These are phyloP conservation scores for Endocarpon pusillum DNA, from an alignment of 495 filamentous ascomycete genomes.

Conservation along the genomic window DNA sequence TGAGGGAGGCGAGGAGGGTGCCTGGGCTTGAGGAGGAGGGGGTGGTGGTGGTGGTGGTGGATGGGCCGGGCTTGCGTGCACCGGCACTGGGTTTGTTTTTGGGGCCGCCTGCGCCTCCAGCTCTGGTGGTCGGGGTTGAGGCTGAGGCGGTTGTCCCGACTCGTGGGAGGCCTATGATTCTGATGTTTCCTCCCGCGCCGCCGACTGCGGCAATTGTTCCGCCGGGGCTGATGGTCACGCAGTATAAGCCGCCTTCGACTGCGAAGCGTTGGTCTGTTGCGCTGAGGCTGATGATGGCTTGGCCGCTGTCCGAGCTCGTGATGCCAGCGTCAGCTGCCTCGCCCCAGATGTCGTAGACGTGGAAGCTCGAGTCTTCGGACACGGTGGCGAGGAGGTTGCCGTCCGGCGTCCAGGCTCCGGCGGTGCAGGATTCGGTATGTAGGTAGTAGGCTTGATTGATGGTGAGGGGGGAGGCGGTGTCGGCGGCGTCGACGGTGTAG, in stretches of 20 bases:
- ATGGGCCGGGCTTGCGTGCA: conserved; percentile 19
- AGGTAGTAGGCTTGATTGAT: conserved; percentile 84
- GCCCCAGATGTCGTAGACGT: conserved; percentile 86
- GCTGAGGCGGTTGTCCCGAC: conserved; percentile 24
- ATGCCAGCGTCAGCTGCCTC: conserved; percentile 60
- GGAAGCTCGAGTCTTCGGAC: conserved; percentile 71
- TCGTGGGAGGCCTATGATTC: conserved; percentile 68
- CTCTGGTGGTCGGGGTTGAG: conserved; percentile 16
- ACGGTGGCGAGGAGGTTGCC: conserved; percentile 82
- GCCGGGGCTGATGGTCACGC: conserved; percentile 60
- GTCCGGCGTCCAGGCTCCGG: conserved; percentile 79
- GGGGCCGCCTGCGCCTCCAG: conserved; percentile 23
- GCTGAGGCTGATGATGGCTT: conserved; percentile 64
- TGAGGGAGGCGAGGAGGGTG: conserved; percentile 54
- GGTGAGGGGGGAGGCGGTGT: conserved; percentile 43
- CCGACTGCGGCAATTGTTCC: conserved; percentile 70
- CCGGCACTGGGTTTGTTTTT: conserved; percentile 29
- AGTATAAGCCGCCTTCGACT: conserved; percentile 82
- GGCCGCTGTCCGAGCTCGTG: conserved; percentile 47
- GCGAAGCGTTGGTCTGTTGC: conserved; percentile 72
- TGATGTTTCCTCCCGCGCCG: conserved; percentile 69
- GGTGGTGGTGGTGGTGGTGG: conserved; percentile 16
- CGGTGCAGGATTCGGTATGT: conserved; percentile 73
- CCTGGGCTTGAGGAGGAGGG: conserved; percentile 49
- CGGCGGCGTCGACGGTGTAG: conserved; percentile 56